Evolutionary conservation across 192 early-diverging fungal genomes (phyloP), one percentile per base, ranked within the genome.

Genomic region (Coemansia biformis): DNA sequence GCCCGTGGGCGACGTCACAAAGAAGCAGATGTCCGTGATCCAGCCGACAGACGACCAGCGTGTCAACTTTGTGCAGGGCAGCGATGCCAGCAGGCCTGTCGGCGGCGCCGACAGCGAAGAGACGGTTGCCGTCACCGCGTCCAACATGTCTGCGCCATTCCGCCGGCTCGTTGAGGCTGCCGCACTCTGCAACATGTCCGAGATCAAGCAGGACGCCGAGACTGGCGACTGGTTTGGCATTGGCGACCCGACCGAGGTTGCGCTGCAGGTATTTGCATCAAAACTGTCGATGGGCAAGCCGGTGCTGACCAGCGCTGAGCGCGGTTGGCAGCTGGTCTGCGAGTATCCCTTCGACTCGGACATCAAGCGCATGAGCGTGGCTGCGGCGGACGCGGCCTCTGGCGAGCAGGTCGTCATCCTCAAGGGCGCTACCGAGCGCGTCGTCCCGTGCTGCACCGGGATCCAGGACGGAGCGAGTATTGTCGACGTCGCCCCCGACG

Each of bases 231-330:
- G 87, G 84, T 80, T 75, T 36, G 63, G 81, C 28, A 79, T 85
- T 38, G 90, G 92, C 35, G 94, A 98, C 53, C 89, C 94, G 12
- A 95, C 94, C 1, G 94, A 98, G 64, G 82, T 93, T 46, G 89
- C 92, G 17, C 81, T 98, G 47, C 84, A 91, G 38, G 86, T 91
- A 9, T 86, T 88, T 43, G 83, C 90, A 1, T 65, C 85, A 46
- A 92, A 94, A 59, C 72, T 84, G n/a, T 77, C 83, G 0, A 79
- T 88, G 65, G 73, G 83, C 32, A 85, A 90, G 39, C 84, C 83
- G 4, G 63, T 51, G 49, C 78, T 94, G 59, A 54, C 60, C 17
- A 48, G 45, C 34, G 32, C 40, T 45, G 47, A 57, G 37, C 33
- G 65, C 49, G 66, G 73, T 14, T 84, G 79, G 75, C 52, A 50